These are phyloP conservation scores for Leccinum brunneo-olivaceum DNA, from an alignment of 1,284 basidiomycete genomes.

Conservation along the genomic window DNA sequence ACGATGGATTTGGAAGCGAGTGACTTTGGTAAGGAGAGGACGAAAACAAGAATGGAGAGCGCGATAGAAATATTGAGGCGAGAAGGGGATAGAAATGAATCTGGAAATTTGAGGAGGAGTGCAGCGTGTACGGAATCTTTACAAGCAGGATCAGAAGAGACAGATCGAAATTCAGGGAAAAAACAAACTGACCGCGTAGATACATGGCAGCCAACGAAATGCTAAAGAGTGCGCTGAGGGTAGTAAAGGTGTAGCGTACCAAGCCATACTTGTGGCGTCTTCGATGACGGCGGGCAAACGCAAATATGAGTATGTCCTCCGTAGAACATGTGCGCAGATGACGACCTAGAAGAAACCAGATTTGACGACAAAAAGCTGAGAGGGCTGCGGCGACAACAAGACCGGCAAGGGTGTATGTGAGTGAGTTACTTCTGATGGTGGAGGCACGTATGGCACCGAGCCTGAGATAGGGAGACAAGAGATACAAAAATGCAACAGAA, in stretches of 20 bases:
- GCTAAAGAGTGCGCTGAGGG: slow-evolving; percentile 39
- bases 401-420: slow-evolving; percentile 45
- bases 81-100: slow-evolving; percentile 26
- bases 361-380: slow-evolving; percentile 55
- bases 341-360: slow-evolving; percentile 68
- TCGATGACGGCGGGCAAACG: slow-evolving; percentile 50
- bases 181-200: slow-evolving; percentile 48
- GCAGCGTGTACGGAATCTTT: slow-evolving; percentile 50
- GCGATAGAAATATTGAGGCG: slow-evolving; percentile 31
- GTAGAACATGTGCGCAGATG: slow-evolving; percentile 58
- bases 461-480: slow-evolving; percentile 61
- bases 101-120: slow-evolving; percentile 36
- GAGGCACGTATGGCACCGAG: slow-evolving; percentile 60
- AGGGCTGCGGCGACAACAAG: slow-evolving; percentile 50
- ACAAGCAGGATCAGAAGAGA: slow-evolving; percentile 5
- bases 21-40: slow-evolving; percentile 47
- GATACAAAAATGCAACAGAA: slow-evolving; percentile 58
- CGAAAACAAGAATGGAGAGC: slow-evolving; percentile 40
- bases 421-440: slow-evolving; percentile 36
- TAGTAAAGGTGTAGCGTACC: slow-evolving; percentile 37
- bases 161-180: neutral
- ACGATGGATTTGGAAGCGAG: slow-evolving; percentile 46
- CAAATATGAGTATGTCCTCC: slow-evolving; percentile 56
- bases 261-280: slow-evolving; percentile 38
- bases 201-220: slow-evolving; percentile 54